Conservation (phyloP, 75 land plant genomes). For the Cunninghamia lanceolata region DNA sequence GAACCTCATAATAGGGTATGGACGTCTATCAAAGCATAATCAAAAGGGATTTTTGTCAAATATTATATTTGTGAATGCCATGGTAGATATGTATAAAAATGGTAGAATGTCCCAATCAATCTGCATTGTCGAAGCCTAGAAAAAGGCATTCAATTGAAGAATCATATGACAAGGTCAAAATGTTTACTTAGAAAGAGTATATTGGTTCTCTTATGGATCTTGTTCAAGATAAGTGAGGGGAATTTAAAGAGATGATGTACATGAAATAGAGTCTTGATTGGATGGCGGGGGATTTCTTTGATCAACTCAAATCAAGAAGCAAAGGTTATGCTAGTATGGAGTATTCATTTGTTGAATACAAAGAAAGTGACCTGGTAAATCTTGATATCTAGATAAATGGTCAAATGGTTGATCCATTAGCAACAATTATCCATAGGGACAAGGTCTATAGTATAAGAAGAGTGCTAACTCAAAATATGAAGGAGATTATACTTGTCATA, state of each 20-base stretch:
- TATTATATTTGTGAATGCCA: no score
- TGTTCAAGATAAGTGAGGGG: slow-evolving; percentile 89
- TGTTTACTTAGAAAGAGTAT: slow-evolving; percentile 94
- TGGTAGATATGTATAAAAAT: no score
- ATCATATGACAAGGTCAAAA: slow-evolving; percentile 90
- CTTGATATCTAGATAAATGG: no score
- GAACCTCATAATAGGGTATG: no score
- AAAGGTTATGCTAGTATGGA: slow-evolving; percentile 99
- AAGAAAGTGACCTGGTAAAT: no score
- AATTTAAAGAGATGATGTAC: slow-evolving; percentile 88
- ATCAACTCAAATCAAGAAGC: slow-evolving; percentile 93
- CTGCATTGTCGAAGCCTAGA: slow-evolving; percentile 81
- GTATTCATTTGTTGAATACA: slow-evolving; percentile 85
- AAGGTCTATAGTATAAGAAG: no score
- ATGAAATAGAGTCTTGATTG: slow-evolving; percentile 76
- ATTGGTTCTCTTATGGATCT: slow-evolving; percentile 96
- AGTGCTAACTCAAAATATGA: no score
- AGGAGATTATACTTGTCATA: no score
- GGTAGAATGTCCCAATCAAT: slow-evolving; percentile 96
- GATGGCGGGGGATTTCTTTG: slow-evolving; percentile 99
- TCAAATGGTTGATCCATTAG: no score
- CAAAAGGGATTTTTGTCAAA: no score
- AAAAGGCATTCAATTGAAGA: slow-evolving; percentile 77
- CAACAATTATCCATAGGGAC: no score
- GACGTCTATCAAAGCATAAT: no score